Evolutionary conservation across 2,329 filamentous ascomycete species (phyloP).

Genomic region (Fusarium bactridioides): DNA sequence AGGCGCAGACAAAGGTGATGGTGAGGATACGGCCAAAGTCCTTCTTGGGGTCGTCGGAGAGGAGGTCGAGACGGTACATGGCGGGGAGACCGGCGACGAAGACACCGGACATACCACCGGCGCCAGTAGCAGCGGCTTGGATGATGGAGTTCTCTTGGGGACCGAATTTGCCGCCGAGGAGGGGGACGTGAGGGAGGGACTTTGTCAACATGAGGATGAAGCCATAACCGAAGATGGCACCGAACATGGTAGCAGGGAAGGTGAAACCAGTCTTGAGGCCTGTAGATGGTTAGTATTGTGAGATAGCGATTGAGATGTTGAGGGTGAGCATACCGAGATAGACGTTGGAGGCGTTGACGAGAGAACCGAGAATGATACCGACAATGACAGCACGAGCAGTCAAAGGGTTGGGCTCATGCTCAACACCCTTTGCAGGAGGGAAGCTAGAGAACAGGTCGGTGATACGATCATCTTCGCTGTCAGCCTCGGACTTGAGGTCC

Average conservation of each 20-base stretch:
- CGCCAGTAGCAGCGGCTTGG: constrained; percentile 66
- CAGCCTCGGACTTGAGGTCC: constrained; percentile 40
- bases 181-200: constrained; percentile 56
- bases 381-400: constrained; percentile 64
- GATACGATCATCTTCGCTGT: constrained; percentile 42
- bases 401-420: constrained; percentile 57
- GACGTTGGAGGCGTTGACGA: constrained; percentile 69
- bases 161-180: constrained; percentile 63
- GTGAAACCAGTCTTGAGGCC: constrained; percentile 62
- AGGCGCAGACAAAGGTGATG: constrained; percentile 67
- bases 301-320: not conserved
- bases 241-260: constrained; percentile 57
- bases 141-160: constrained; percentile 70
- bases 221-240: constrained; percentile 67
- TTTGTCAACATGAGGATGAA: constrained; percentile 63
- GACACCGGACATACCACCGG: constrained; percentile 64
- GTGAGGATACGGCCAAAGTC: constrained; percentile 67
- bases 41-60: constrained; percentile 57
- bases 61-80: constrained; percentile 63
- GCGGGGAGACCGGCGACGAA: constrained; percentile 68
- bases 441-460: constrained; percentile 53
- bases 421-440: constrained; percentile 50
- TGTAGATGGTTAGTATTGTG: constrained; percentile 17
- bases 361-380: constrained; percentile 63
- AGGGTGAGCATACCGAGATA: constrained; percentile 58